Evolutionary conservation across 2,329 filamentous ascomycete species (phyloP), one percentile per base, ranked within the genome.

Genomic region (Phialophora verrucosa): DNA sequence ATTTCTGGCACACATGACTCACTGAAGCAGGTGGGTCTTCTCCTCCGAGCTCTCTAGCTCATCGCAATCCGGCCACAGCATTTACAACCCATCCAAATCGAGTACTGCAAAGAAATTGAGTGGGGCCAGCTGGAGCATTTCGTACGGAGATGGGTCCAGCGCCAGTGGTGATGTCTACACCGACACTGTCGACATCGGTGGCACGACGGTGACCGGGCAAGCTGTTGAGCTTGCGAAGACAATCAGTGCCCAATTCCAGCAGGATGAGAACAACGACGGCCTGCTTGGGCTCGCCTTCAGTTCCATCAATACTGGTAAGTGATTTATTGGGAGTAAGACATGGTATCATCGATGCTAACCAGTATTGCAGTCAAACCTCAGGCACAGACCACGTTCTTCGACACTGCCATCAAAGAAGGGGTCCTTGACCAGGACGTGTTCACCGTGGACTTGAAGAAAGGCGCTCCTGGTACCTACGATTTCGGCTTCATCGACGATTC

Each of bases 101-200:
- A 75, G 64, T 6, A 82, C 80, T 1, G 78, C 78, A 55, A 82
- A 81, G 69, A 75, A 80, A 53, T 71, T 87, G 58, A 68, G 67
- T 2, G 85, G 84, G 25, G 78, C 81, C 69, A 82, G 77, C 27
- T 91, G 88, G 88, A 76, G 77, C 6, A 88, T 91, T 73, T 78
- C 74, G 17, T 91, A 91, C 71, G 88, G 87, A 27, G 90, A 91
- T 70, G 86, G 87, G 14, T 87, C 85, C 53, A 82, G 82, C 47
- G 89, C 89, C 20, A 81, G 77, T 54, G 90, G 90, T 50, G 83
- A 84, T 57, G 89, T 91, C 62, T 90, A 89, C 77, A 83, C 81
- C 32, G 90, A 91, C 75, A 85, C 81, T 56, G 89, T 91, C 50
- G 79, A 80, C 25, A 82, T 91, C 29, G 88, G 87, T 54, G 80